phyloP scores from a whole-genome alignment of 1,284 basidiomycete genomes.

The Rhodotorula glutinis region DNA sequence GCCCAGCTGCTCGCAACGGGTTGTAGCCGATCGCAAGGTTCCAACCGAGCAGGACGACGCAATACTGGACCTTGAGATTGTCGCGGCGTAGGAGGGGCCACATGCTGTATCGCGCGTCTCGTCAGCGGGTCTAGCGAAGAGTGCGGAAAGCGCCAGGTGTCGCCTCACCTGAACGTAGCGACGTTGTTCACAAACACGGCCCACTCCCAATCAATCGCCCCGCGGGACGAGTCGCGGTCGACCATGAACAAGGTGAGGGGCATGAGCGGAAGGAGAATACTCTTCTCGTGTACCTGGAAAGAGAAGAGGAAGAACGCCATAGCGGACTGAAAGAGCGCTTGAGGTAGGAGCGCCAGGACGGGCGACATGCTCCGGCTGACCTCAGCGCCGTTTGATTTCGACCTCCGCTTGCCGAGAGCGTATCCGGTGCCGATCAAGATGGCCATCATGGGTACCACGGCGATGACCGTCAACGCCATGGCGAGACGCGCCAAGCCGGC shows the following conservation, averaged over 20 bases:
- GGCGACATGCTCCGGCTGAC: constrained; percentile 24
- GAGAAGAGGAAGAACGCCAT: constrained; percentile 92
- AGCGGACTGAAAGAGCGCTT: constrained; percentile 41
- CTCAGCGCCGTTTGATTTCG: too few species aligned
- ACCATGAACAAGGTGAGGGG: constrained; percentile 77
- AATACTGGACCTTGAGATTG: constrained; percentile 70
- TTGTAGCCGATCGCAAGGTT: constrained; percentile 73
- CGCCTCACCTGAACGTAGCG: constrained; percentile 75
- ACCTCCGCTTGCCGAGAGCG: neutral
- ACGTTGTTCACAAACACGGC: constrained; percentile 77
- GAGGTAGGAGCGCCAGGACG: constrained; percentile 45
- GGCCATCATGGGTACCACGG: constrained; percentile 46
- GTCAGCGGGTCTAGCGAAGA: too few species aligned
- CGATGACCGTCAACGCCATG: constrained; percentile 46
- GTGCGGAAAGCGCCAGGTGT: too few species aligned
- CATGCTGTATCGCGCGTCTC: constrained; percentile 59
- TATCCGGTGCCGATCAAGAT: constrained; percentile 45
- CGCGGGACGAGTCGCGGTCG: constrained; percentile 52
- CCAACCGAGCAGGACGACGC: constrained; percentile 67
- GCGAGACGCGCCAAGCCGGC: constrained; percentile 48
- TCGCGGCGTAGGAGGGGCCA: constrained; percentile 82
- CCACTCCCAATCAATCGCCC: constrained; percentile 68
- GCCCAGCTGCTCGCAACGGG: constrained; percentile 31
- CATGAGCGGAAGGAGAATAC: constrained; percentile 79
- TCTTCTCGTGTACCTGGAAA: constrained; percentile 94